These are phyloP conservation scores for Aspergillus ochraceoroseus DNA, from an alignment of 2,329 filamentous ascomycete genomes.

Conservation along the genomic window DNA sequence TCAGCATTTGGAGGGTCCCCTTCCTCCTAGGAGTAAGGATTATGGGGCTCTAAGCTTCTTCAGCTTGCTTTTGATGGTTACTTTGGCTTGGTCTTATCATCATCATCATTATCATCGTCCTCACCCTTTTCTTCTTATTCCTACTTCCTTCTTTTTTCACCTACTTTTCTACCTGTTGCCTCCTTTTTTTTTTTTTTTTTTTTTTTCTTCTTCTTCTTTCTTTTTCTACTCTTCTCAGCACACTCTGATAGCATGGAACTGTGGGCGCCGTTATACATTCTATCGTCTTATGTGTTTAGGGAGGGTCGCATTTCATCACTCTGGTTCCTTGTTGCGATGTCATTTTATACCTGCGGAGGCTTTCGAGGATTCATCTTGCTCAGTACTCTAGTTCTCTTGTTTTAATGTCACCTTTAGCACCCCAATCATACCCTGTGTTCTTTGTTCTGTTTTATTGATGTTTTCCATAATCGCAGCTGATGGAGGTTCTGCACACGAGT, in stretches of 20 bases:
- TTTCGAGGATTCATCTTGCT: slow-evolving; percentile 14
- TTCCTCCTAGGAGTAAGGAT: slow-evolving; percentile 36
- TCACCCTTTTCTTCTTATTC: no score
- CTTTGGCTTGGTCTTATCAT: slow-evolving; percentile 17
- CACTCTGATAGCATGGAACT: slow-evolving; percentile 31
- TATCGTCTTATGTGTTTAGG: slow-evolving; percentile 8
- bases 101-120: no score
- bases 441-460: slow-evolving; percentile 9
- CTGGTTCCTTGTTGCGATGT: slow-evolving; percentile 26
- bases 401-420: slow-evolving; percentile 21
- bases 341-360: slow-evolving; percentile 18
- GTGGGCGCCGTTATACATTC: slow-evolving; percentile 30
- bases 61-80: slow-evolving; percentile 25
- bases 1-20: slow-evolving; percentile 41
- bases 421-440: slow-evolving; percentile 35
- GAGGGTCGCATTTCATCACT: slow-evolving; percentile 16
- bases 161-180: slow-evolving; percentile 15
- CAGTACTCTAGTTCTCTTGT: slow-evolving; percentile 13
- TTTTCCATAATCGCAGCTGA: slow-evolving; percentile 12
- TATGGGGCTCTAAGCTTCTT: slow-evolving; percentile 31
- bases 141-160: slow-evolving; percentile 22
- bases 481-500: slow-evolving; percentile 10
- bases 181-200: slow-evolving; percentile 20
- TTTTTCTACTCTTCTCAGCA: slow-evolving; percentile 19
- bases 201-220: slow-evolving; percentile 20